phyloP scores from a whole-genome alignment of 1,139 yeast genomes.

The Geotrichum aggregatum region DNA sequence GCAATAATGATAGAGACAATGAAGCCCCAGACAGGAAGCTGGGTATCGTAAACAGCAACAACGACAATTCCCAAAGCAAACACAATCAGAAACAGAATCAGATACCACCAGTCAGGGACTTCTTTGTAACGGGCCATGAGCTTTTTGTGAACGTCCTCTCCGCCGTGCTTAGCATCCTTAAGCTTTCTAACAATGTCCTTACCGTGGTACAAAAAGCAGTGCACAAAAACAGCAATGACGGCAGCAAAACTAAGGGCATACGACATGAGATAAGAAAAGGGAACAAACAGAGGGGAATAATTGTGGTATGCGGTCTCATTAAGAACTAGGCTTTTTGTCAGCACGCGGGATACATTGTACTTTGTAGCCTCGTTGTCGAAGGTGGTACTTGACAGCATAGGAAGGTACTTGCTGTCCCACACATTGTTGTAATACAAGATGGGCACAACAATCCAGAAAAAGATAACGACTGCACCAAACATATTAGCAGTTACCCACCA shows the following conservation, averaged over 20 bases:
- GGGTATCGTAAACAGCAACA: conserved; percentile 43
- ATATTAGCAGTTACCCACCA: conserved; percentile 46
- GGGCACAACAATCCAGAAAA: conserved; percentile 38
- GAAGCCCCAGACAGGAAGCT: conserved; percentile 45
- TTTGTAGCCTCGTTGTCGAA: conserved; percentile 41
- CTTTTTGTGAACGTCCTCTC: conserved; percentile 41
- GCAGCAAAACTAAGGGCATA: conserved; percentile 42
- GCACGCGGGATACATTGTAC: conserved; percentile 43
- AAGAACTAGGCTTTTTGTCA: conserved; percentile 43
- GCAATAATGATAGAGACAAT: conserved; percentile 47
- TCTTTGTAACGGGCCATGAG: conserved; percentile 48
- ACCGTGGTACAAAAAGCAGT: conserved; percentile 42
- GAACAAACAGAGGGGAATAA: conserved; percentile 49
- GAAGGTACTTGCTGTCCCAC: conserved; percentile 46
- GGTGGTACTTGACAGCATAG: conserved; percentile 42
- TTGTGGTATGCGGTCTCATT: conserved; percentile 32
- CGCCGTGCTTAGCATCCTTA: conserved; percentile 8
- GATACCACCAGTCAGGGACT: conserved; percentile 44
- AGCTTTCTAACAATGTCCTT: conserved; percentile 41
- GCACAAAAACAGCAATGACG: conserved; percentile 50
- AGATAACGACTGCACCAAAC: conserved; percentile 39
- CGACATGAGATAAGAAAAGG: conserved; percentile 43
- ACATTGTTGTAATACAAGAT: conserved; percentile 44
- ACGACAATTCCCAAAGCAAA: conserved; percentile 44
- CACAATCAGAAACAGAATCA: conserved; percentile 36